Percentiles rank a stretch among this genome's conserved stretches.
Conservation (phyloP, 1,284 basidiomycete genomes). For the Puccinia polysora region DNA sequence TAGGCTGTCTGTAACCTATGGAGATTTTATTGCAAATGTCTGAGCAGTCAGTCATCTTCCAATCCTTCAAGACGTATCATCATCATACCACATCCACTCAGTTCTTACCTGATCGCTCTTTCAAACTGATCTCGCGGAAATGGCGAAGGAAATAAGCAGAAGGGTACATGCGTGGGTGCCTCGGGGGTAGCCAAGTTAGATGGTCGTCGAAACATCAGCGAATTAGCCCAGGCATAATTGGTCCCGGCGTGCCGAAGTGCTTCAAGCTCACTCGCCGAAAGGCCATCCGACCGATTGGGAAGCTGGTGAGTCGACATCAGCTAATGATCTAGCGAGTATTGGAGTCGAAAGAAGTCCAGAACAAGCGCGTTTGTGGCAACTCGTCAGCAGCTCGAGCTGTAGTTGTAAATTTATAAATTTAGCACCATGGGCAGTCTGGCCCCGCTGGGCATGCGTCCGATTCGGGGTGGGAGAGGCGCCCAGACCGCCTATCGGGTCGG, state of each 20-base stretch:
- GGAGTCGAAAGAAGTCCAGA: too few species aligned
- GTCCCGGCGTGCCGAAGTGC: background rate
- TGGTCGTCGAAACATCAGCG: constrained; percentile 31
- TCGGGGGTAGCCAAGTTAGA: constrained; percentile 61
- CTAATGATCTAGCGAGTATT: too few species aligned
- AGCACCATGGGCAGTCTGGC: too few species aligned
- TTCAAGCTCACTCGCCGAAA: background rate
- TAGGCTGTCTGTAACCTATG: constrained; percentile 66
- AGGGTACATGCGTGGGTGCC: constrained; percentile 65
- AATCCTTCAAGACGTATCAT: background rate
- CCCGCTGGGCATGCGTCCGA: too few species aligned
- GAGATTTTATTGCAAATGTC: background rate
- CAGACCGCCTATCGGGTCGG: too few species aligned
- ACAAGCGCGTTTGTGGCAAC: too few species aligned
- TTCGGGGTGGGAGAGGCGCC: too few species aligned
- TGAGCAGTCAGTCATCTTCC: background rate
- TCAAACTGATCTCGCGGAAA: constrained; percentile 72
- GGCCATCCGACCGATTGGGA: background rate
- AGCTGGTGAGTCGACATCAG: constrained; percentile 14
- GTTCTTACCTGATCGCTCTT: constrained; percentile 58
- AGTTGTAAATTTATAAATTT: too few species aligned
- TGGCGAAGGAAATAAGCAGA: constrained; percentile 80
- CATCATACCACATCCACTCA: background rate
- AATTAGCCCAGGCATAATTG: constrained; percentile 21
- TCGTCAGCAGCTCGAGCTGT: too few species aligned